Evolutionary conservation across 1,139 yeast species (phyloP).

Genomic region (Sugiyamaella xylanicola): DNA sequence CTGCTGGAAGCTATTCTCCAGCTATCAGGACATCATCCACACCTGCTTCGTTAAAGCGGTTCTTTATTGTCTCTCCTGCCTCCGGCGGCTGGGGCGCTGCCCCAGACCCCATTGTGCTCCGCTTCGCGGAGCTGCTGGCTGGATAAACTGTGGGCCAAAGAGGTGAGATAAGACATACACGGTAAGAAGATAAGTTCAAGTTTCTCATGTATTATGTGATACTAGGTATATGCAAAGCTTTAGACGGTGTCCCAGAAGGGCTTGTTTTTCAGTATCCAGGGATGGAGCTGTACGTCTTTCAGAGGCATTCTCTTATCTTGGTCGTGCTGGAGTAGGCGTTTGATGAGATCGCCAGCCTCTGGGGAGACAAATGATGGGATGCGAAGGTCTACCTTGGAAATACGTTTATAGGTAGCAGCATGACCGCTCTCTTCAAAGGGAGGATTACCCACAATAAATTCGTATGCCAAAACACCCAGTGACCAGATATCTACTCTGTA

Average conservation of each 20-base stretch:
- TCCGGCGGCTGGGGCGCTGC: no score
- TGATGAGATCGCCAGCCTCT: conserved; percentile 79
- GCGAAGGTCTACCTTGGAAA: conserved; percentile 70
- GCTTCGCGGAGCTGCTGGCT: no score
- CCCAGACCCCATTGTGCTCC: no score
- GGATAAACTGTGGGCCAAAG: no score
- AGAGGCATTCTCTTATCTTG: conserved; percentile 68
- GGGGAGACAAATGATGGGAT: conserved; percentile 69
- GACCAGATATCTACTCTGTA: conserved; percentile 90
- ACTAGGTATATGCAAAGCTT: no score
- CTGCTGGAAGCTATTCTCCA: no score
- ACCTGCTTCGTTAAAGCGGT: no score
- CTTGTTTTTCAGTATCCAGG: conserved; percentile 76
- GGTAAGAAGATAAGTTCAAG: no score
- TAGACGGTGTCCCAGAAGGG: conserved; percentile 49
- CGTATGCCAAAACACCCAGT: conserved; percentile 82
- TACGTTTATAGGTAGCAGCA: conserved; percentile 75
- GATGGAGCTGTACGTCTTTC: conserved; percentile 66
- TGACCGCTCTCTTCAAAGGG: conserved; percentile 82
- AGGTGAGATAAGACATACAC: background rate
- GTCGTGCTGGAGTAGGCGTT: conserved; percentile 59
- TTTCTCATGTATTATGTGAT: conserved; percentile 5
- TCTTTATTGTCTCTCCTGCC: no score
- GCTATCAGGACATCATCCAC: no score
- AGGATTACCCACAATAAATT: conserved; percentile 83